These are phyloP conservation scores for Rhizopogon salebrosus DNA, from an alignment of 768 basidiomycete genomes.

Conservation along the genomic window DNA sequence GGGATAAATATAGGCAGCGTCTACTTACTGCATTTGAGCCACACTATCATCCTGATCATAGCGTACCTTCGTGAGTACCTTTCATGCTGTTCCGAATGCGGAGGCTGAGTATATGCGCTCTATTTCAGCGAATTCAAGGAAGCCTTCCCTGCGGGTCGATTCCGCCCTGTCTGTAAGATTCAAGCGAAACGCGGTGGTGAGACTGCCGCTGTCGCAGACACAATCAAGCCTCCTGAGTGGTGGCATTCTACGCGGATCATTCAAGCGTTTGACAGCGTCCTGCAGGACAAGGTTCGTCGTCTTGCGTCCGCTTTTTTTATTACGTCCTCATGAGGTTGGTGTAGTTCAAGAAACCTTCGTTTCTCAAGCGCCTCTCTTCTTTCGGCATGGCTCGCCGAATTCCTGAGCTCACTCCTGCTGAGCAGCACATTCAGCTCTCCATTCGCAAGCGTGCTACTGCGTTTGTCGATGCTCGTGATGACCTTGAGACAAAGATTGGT, in stretches of 20 bases:
- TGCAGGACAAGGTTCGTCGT: conserved; percentile 69
- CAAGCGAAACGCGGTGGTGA: conserved; percentile 79
- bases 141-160: conserved; percentile 88
- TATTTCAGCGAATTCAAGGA: conserved; percentile 81
- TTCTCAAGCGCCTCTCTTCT: conserved; percentile 79
- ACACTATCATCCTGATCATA: conserved; percentile 87
- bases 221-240: conserved; percentile 88
- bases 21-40: conserved; percentile 76
- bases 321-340: conserved; percentile 5
- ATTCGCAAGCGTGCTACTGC: conserved; percentile 93
- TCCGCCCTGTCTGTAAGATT: conserved; percentile 88
- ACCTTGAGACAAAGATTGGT: conserved; percentile 91
- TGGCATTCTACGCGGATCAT: conserved; percentile 92
- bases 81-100: background rate
- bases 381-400: conserved; percentile 67
- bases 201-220: conserved; percentile 79
- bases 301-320: background rate
- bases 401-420: conserved; percentile 71
- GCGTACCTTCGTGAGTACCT: conserved; percentile 56
- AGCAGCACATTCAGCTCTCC: conserved; percentile 80
- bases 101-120: conserved; percentile 5
- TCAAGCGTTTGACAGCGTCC: conserved; percentile 82
- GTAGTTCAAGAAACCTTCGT: conserved; percentile 83
- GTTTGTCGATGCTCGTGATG: conserved; percentile 90
- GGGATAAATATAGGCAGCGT: conserved; percentile 73